Conservation (phyloP, 371 early-diverging fungal genomes). For the Mucor circinelloides region DNA sequence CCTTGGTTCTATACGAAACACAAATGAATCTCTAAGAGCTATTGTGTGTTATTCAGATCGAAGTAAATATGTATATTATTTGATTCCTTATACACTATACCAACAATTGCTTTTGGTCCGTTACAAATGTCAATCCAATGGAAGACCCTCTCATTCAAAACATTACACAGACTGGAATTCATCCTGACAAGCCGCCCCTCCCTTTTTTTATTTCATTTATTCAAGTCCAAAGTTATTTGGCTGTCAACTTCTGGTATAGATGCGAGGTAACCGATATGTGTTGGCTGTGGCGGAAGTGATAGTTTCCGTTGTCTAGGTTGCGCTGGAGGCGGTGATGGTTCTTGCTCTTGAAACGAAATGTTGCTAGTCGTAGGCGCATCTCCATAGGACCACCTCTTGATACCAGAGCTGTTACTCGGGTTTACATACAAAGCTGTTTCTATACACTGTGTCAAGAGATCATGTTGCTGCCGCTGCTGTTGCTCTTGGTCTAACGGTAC, state of each 20-base stretch:
- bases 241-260: constrained; percentile 19
- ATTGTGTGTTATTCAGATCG: too few relatives aligned
- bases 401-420: background rate
- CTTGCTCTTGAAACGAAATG: background rate
- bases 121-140: too few relatives aligned
- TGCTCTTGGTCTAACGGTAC: background rate
- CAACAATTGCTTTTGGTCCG: too few relatives aligned
- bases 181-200: too few relatives aligned
- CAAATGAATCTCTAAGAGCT: too few relatives aligned
- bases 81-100: too few relatives aligned
- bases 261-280: constrained; percentile 8
- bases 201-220: background rate
- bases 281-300: constrained; percentile 3
- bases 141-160: too few relatives aligned
- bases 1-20: too few relatives aligned
- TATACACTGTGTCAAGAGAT: constrained; percentile 14
- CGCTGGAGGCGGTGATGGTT: background rate
- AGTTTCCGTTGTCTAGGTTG: background rate
- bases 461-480: constrained; percentile 1
- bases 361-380: background rate
- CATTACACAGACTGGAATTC: background rate
- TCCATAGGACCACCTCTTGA: background rate
- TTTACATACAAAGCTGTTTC: constrained; percentile 6
- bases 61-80: too few relatives aligned
- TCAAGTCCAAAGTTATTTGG: background rate